Base-by-base conservation (phyloP, 164 flowering plant species). In the Vitis labrusca region DNA sequence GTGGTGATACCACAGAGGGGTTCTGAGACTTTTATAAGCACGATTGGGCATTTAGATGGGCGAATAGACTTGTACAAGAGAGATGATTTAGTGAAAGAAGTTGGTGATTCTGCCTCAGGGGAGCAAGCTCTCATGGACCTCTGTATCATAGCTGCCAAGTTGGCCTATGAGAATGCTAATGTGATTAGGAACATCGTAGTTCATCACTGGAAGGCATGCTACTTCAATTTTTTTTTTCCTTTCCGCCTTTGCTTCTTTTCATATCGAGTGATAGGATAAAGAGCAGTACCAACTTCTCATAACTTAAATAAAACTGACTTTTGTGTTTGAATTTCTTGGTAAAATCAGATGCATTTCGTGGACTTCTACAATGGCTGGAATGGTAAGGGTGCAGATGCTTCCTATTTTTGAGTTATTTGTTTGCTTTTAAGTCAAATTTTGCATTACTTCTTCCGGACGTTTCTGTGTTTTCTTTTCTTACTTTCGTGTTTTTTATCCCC, bases 61-160 rank as follows among this genome's bases (percentile, higher is more conserved):
- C 81, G 98, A 10, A 75, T 88, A 44, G 89, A 89, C 62, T 75
- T 93, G 2, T 79, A 72, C 79, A 66, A 78, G n/a, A 68, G 76
- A 16, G 30, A 74, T 16, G 50, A 61, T 44, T 37, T 71, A n/a
- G 29, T 63, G 27, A 65, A 63, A 48, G 50, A 59, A n/a, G 8
- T 55, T 48, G 50, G n/a, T 44, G 57, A 61, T 9, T 16, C 29
- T 69, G 71, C 57, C 60, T 67, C 61, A 16, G 69, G 61, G 52
- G 68, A 61, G 56, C 75, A 74, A 9, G 78, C 66, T 71, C 80
- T 86, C 0, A 81, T 87, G 91, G 96, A 89, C 78, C 80, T 92
- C 23, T 92, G 92, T 65, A 78, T 92, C 48, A 87, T 92, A 88
- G 91, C 96, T 49, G 81, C 98, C 68, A 94, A 92, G 74, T 68